phyloP scores from a whole-genome alignment of 2,329 filamentous ascomycete genomes.

The Colletotrichum australisinense region DNA sequence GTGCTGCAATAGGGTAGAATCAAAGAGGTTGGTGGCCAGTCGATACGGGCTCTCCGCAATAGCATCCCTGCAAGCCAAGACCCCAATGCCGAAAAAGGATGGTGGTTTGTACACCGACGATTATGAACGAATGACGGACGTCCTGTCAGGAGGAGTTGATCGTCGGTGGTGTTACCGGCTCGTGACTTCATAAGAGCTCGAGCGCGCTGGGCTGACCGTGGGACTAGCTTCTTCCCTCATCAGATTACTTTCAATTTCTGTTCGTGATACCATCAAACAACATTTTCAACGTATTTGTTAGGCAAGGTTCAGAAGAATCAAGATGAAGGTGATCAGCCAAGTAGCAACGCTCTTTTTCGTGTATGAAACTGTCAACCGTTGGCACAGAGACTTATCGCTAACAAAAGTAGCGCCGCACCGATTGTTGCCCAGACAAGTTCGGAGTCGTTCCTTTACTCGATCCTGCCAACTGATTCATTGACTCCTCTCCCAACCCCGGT shows the following conservation, averaged over 20 bases:
- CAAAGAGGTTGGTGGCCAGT: conserved; percentile 2
- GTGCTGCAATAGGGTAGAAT: not conserved
- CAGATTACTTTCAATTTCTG: not conserved
- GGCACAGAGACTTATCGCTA: not conserved
- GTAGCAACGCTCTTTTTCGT: not conserved
- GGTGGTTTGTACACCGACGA: conserved; percentile 20
- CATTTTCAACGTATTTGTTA: not conserved
- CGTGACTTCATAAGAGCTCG: not conserved
- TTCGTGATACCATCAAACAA: not conserved
- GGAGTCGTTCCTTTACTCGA: not conserved
- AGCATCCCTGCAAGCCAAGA: conserved; percentile 13
- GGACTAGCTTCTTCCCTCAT: not conserved
- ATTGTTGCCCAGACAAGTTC: conserved; percentile 8
- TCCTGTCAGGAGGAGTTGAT: not conserved
- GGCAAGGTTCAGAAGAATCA: not conserved
- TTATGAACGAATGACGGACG: not conserved
- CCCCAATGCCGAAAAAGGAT: conserved; percentile 14
- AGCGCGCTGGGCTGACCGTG: not conserved
- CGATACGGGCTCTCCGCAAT: conserved; percentile 2
- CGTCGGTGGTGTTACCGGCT: not conserved
- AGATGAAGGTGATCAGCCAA: not conserved
- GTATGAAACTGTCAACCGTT: not conserved
- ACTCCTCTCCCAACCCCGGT: not conserved
- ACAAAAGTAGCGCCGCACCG: conserved; percentile 12
- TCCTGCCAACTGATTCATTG: not conserved